Evolutionary conservation across 139 green algal genomes (phyloP), one percentile per base, ranked within the genome.

Genomic region (Coelastrella sp.): DNA sequence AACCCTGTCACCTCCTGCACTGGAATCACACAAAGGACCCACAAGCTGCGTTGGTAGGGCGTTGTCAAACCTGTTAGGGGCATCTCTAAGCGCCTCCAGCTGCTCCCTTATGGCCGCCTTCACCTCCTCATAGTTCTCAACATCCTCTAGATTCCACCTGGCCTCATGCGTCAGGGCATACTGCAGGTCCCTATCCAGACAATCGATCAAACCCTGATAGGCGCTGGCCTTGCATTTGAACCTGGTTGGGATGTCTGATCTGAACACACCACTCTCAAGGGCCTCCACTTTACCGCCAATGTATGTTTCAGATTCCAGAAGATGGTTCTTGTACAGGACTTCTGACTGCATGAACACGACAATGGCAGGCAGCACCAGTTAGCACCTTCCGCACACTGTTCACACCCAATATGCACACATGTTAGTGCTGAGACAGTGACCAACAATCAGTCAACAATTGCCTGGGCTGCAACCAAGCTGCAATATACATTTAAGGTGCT

Each of bases 231-330:
- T 91, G 84, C 91, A 90, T 40, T 92, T 93, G 92, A 99, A 99
- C 25, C 88, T 74, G 34, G 91, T 93, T 71, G 96, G 96, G 72
- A 99, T 90, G 91, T 99, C 97, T n/a, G 95, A 88, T 57, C 97
- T 90, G 90, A 98, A 99, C 37, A 99, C 94, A 7, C 97, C 96
- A 41, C 79, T 89, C 89, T 98, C 91, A 23, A 96, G 85, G 37
- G 93, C 95, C 88, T 96, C 95, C 53, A 96, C 96, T 87, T 99
- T 98, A 74, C 96, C 96, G 1, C 96, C 96, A 67, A 99, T 99
- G 93, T 99, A 99, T n/a, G 97, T 99, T 91, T 99, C 97, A 30
- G 67, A 94, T 76, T 99, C 94, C 72, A 99, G 91, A 87, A 98
- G 94, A 87, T 97, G 94, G 7, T 92, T 92, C 76, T 92, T 87